Evolutionary conservation across 2,329 filamentous ascomycete species (phyloP).

Genomic region (Cryphonectria radicalis): DNA sequence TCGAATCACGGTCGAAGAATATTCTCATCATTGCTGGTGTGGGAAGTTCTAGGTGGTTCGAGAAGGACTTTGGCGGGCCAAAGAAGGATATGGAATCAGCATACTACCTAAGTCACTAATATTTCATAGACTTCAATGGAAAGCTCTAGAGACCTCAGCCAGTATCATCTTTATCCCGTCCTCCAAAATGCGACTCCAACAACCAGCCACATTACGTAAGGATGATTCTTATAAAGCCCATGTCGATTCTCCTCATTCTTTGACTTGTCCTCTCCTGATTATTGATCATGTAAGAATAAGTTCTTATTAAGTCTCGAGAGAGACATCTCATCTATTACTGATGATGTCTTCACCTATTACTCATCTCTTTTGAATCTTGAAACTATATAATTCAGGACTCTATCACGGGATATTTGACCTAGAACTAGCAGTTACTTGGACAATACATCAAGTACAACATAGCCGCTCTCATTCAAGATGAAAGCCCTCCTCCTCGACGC

Average conservation of each 20-base stretch:
- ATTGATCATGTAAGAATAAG: neutral
- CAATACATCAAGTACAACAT: neutral
- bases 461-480: constrained; percentile 2
- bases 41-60: neutral
- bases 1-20: neutral
- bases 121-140: neutral
- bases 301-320: too few relatives aligned
- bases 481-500: constrained; percentile 29
- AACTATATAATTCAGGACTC: neutral
- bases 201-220: neutral
- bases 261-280: neutral
- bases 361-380: too few relatives aligned
- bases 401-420: neutral
- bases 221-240: neutral
- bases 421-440: too few relatives aligned
- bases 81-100: neutral
- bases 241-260: neutral
- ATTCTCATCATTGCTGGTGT: neutral
- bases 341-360: too few relatives aligned
- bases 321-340: too few relatives aligned
- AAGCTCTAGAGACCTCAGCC: neutral
- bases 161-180: too few relatives aligned
- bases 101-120: neutral
- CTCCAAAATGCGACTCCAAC: too few relatives aligned
- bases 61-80: neutral